phyloP scores from a whole-genome alignment of 1,139 yeast genomes.

The Wickerhamomyces sp. region DNA sequence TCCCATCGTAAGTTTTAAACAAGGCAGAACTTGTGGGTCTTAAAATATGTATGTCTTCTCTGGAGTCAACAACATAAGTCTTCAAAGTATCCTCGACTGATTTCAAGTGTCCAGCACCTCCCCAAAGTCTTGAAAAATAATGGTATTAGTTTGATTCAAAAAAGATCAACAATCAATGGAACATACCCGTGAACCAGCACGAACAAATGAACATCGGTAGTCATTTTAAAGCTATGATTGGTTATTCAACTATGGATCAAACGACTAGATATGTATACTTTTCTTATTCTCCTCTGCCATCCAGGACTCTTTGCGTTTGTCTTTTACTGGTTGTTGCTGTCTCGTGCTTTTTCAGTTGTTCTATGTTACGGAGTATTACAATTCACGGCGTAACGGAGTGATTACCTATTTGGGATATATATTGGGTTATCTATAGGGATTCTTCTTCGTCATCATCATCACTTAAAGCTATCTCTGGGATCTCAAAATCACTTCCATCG shows the following conservation, averaged over 20 bases:
- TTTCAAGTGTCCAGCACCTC: slow-evolving; percentile 69
- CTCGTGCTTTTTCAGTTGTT: no score
- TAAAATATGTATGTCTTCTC: slow-evolving; percentile 47
- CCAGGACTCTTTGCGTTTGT: no score
- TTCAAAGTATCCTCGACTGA: slow-evolving; percentile 51
- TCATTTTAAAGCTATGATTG: slow-evolving; percentile 5
- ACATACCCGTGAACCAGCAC: slow-evolving; percentile 73
- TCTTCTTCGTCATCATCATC: slow-evolving; percentile 31
- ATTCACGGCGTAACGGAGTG: no score
- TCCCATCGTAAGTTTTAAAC: slow-evolving; percentile 83
- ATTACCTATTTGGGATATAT: no score
- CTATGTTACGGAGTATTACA: no score
- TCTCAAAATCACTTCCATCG: slow-evolving; percentile 49
- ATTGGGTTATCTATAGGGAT: background rate
- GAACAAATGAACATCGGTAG: slow-evolving; percentile 51
- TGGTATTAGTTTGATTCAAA: background rate
- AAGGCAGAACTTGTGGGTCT: slow-evolving; percentile 68
- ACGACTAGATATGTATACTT: background rate
- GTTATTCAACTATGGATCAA: background rate
- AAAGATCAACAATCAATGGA: background rate
- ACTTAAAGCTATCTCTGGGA: slow-evolving; percentile 48
- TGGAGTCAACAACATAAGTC: slow-evolving; percentile 32
- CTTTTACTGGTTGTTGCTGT: no score
- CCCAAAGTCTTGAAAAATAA: slow-evolving; percentile 52
- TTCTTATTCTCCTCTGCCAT: no score